Evolutionary conservation across 331 rosid genomes (phyloP), one percentile per base, ranked within the genome.

Genomic region (Malus hybrid): DNA sequence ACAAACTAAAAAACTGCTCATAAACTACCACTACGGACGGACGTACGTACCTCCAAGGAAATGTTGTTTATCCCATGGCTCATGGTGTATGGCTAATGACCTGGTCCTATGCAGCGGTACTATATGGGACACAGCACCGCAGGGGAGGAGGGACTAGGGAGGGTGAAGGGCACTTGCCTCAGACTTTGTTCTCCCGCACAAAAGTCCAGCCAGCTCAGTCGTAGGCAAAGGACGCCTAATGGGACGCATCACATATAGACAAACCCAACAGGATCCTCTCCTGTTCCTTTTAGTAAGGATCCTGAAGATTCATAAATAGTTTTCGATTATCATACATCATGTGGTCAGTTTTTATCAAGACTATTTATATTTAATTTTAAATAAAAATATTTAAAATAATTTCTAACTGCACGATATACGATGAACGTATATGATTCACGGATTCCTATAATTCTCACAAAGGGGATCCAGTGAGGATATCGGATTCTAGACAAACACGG

Each of bases 361-460:
- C 0, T 34, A 0, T 34, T 34, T 34, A 0, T 7, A 34, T 34
- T 34, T 34, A 2, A 7, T 34, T 34, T 34, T 34, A 34, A 34
- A 7, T 34, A 34, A 34, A 34, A 34, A 7, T 34, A 34, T 34
- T 34, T 34, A 7, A 34, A 34, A 34, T 34, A 34, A 34, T 34
- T 34, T 34, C 0, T 7, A 34, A 34, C 0, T 0, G 42, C 3
- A 34, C 42, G 10, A 34, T 2, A 0, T 34, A 34, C 10, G 42
- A 34, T 34, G 10, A 34, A 34, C 3, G 2, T 0, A 34, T 34
- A 34, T 34, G 1, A 34, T 34, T 34, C 3, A 34, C 10, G 1
- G 0, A 34, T 34, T 0, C 0, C 10, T 7, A 0, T 0, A 0
- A 7, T 34, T 1, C 10, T 0, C 10, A 34, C 3, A 34, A 34